Evolutionary conservation across 2,329 filamentous ascomycete genomes (phyloP).

Genomic region (Pseudocercospora fijiensis): DNA sequence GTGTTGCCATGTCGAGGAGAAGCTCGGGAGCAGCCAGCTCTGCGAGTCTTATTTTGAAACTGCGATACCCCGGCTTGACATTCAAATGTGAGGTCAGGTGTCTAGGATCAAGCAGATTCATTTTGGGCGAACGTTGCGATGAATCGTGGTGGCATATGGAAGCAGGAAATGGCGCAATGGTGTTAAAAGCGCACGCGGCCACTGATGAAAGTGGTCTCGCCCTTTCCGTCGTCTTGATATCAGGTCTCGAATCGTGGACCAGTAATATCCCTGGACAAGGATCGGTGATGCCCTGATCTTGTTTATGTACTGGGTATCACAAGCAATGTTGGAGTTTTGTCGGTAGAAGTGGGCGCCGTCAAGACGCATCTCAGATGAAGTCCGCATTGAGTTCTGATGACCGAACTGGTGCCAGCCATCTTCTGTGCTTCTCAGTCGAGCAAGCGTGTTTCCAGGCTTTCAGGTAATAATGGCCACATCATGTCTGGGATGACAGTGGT

Average conservation of each 20-base stretch:
- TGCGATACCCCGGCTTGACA: neutral
- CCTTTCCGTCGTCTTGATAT: neutral
- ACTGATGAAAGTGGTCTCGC: neutral
- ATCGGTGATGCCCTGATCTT: neutral
- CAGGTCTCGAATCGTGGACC: neutral
- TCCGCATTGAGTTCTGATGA: neutral
- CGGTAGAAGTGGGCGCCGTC: neutral
- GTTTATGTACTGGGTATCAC: neutral
- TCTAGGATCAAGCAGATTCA: neutral
- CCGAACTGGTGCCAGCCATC: neutral
- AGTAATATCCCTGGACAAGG: neutral
- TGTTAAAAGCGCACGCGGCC: neutral
- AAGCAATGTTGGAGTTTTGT: neutral
- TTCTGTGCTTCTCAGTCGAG: neutral
- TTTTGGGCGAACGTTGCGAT: slow-evolving; percentile 15
- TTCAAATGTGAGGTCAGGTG: neutral
- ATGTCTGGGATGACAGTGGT: slow-evolving; percentile 9
- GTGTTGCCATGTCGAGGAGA: neutral
- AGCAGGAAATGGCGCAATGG: slow-evolving; percentile 11
- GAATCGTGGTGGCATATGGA: slow-evolving; percentile 5
- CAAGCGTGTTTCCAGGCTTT: slow-evolving; percentile 11
- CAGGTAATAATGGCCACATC: slow-evolving; percentile 2
- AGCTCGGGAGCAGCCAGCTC: neutral
- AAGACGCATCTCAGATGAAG: slow-evolving; percentile 2
- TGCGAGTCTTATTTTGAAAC: neutral